Percentiles rank a stretch among this genome's conserved stretches.
These are phyloP conservation scores for Bretziella fagacearum DNA, from an alignment of 2,329 filamentous ascomycete genomes.

Conservation along the genomic window DNA sequence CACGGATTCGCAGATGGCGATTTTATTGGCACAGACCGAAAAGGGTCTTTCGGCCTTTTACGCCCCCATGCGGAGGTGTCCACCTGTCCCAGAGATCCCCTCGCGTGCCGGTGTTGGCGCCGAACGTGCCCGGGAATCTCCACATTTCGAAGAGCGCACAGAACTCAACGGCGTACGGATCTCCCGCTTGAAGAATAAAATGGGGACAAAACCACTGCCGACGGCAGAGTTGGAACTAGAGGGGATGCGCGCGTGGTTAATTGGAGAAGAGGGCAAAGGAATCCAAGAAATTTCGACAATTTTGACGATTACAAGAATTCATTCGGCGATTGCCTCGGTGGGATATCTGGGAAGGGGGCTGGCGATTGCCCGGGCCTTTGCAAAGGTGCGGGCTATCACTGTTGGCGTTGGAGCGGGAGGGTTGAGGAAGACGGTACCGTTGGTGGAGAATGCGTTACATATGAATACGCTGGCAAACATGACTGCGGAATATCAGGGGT, in stretches of 20 bases:
- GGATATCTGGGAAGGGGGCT: constrained; percentile 39
- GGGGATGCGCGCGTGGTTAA: constrained; percentile 45
- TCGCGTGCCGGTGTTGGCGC: constrained; percentile 16
- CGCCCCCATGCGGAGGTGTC: constrained; percentile 37
- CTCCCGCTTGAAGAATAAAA: constrained; percentile 53
- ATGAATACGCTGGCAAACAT: constrained; percentile 40
- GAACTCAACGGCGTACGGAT: constrained; percentile 52
- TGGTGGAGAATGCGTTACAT: constrained; percentile 38
- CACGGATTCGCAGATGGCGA: constrained; percentile 39
- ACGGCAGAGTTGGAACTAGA: constrained; percentile 55
- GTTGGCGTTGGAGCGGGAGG: constrained; percentile 19
- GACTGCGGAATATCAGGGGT: constrained; percentile 36
- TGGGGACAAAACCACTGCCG: constrained; percentile 51
- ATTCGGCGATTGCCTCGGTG: constrained; percentile 36
- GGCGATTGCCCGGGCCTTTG: constrained; percentile 39
- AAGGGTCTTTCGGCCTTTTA: constrained; percentile 44
- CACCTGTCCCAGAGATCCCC: background rate
- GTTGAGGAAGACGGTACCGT: constrained; percentile 27
- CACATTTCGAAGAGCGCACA: constrained; percentile 18
- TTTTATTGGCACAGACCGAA: constrained; percentile 45
- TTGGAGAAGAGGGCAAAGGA: constrained; percentile 50
- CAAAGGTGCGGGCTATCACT: constrained; percentile 35
- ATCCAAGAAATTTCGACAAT: constrained; percentile 51
- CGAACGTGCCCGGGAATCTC: constrained; percentile 8
- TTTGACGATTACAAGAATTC: constrained; percentile 47